Percentiles rank a stretch among this genome's conserved stretches.
Evolutionary conservation across 1,284 basidiomycete species (phyloP).

Genomic region (Leccinum ponderosum): DNA sequence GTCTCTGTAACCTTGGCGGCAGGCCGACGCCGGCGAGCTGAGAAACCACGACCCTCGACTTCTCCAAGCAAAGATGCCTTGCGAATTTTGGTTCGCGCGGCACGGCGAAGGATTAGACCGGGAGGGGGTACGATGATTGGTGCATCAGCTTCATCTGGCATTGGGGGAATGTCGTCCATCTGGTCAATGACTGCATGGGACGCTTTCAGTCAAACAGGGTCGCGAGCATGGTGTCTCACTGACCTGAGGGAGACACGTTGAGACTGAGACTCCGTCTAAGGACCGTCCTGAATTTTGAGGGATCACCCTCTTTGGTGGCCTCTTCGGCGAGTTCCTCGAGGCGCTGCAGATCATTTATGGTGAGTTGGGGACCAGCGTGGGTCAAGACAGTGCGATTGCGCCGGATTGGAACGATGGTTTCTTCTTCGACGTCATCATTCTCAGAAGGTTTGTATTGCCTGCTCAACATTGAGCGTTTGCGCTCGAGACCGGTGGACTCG

Average conservation of each 20-base stretch:
- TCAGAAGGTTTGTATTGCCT: conserved; percentile 80
- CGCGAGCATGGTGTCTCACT: conserved; percentile 37
- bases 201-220: conserved; percentile 21
- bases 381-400: conserved; percentile 67
- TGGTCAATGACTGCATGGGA: conserved; percentile 55
- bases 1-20: conserved; percentile 36
- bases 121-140: conserved; percentile 90
- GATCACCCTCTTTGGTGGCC: conserved; percentile 81
- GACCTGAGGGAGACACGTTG: conserved; percentile 83
- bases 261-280: conserved; percentile 87
- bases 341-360: conserved; percentile 89
- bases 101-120: conserved; percentile 86
- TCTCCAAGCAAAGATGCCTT: conserved; percentile 74
- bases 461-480: conserved; percentile 89
- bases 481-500: conserved; percentile 49
- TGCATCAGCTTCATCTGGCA: conserved; percentile 79
- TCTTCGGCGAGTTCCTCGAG: conserved; percentile 92
- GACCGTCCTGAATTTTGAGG: conserved; percentile 78
- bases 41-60: conserved; percentile 80
- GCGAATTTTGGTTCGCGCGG: conserved; percentile 93
- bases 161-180: conserved; percentile 65
- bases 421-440: conserved; percentile 73
- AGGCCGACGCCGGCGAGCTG: conserved; percentile 38
- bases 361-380: conserved; percentile 72
- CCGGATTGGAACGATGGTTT: conserved; percentile 65